phyloP scores from a whole-genome alignment of 2,329 filamentous ascomycete genomes.

The Stagonosporopsis cucurbitacearum region DNA sequence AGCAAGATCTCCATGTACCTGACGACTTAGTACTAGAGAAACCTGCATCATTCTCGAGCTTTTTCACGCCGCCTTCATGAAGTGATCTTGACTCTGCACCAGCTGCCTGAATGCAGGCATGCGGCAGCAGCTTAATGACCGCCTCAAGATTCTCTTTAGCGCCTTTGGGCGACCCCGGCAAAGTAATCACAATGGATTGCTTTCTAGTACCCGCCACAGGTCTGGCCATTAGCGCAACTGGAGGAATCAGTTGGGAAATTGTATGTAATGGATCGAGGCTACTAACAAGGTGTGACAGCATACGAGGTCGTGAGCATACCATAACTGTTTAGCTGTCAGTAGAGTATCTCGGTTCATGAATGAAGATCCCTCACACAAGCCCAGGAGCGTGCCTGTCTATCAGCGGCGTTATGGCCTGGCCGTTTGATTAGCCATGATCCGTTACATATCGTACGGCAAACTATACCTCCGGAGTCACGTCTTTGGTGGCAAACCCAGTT shows the following conservation, averaged over 20 bases:
- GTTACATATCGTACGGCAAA: not conserved
- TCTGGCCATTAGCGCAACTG: conserved; percentile 95
- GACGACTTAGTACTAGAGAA: conserved; percentile 26
- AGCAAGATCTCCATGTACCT: conserved; percentile 20
- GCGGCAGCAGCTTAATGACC: conserved; percentile 86
- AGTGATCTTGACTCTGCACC: conserved; percentile 80
- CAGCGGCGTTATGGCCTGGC: conserved; percentile 75
- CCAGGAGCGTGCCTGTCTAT: conserved; percentile 87
- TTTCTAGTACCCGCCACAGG: conserved; percentile 89
- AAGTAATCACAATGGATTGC: conserved; percentile 80
- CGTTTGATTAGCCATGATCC: conserved; percentile 14
- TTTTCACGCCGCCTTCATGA: conserved; percentile 81
- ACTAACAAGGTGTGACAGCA: conserved; percentile 85
- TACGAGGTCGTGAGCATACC: conserved; percentile 89
- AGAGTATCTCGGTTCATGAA: not conserved
- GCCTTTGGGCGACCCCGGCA: conserved; percentile 94
- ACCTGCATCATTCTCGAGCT: conserved; percentile 83
- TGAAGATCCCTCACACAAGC: conserved; percentile 65
- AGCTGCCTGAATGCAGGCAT: conserved; percentile 89
- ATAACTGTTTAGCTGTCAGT: conserved; percentile 61
- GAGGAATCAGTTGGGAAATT: conserved; percentile 27
- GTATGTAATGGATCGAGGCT: not conserved
- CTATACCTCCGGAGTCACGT: conserved; percentile 86
- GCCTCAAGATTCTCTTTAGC: conserved; percentile 92
- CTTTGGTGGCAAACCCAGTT: conserved; percentile 86